Percentiles rank a stretch among this genome's conserved stretches.
These are phyloP conservation scores for Leccinum barrowsii DNA, from an alignment of 768 basidiomycete genomes.

Conservation along the genomic window DNA sequence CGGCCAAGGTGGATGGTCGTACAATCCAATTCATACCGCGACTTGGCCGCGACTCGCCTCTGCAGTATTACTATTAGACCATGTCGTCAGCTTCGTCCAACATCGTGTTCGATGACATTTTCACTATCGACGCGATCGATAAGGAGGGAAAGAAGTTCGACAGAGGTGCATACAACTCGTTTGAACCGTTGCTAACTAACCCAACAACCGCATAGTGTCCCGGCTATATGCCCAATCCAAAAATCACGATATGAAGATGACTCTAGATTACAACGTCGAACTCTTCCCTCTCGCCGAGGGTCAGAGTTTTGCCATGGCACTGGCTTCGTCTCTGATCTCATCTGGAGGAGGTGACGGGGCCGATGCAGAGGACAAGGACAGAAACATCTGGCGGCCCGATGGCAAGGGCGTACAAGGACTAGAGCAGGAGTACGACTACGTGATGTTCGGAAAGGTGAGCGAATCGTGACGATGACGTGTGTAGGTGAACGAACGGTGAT, in stretches of 20 bases:
- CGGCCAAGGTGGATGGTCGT: not conserved
- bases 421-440: conserved; percentile 97
- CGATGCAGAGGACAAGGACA: conserved; percentile 66
- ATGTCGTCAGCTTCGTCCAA: conserved; percentile 63
- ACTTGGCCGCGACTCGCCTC: not conserved
- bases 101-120: conserved; percentile 92
- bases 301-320: conserved; percentile 78
- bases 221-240: conserved; percentile 86
- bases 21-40: not conserved
- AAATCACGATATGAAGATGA: conserved; percentile 89
- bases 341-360: conserved; percentile 48
- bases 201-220: conserved; percentile 59
- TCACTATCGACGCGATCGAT: conserved; percentile 80
- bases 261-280: conserved; percentile 92
- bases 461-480: not conserved
- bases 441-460: conserved; percentile 95
- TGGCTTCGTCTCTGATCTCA: conserved; percentile 76
- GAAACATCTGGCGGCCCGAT: conserved; percentile 82
- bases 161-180: conserved; percentile 56
- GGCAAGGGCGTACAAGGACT: conserved; percentile 76
- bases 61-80: conserved; percentile 1
- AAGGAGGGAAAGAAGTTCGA: conserved; percentile 97
- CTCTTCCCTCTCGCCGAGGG: conserved; percentile 69
- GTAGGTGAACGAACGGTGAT: conserved; percentile 10
- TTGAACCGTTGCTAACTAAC: conserved; percentile 11